Percentiles rank a stretch among this genome's conserved stretches.
Conservation (phyloP, 768 basidiomycete genomes). For the Pisolithus orientalis region DNA sequence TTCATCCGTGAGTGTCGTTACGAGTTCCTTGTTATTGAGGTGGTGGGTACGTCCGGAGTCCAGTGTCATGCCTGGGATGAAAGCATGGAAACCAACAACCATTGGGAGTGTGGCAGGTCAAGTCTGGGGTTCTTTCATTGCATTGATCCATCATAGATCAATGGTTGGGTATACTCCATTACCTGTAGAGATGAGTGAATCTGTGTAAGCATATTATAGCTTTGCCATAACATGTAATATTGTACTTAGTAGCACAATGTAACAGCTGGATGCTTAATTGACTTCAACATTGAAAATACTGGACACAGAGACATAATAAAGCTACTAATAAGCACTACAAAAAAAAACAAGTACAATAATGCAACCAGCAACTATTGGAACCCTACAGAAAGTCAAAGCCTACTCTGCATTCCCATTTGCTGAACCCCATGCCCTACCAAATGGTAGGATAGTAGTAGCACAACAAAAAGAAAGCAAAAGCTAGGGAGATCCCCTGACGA, state of each 20-base stretch:
- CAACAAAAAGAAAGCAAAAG: too few species aligned
- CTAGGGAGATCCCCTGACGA: constrained; percentile 6
- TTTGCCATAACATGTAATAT: neutral
- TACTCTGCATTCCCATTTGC: too few species aligned
- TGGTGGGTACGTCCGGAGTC: constrained; percentile 73
- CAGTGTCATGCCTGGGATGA: constrained; percentile 65
- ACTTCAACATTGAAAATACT: too few species aligned
- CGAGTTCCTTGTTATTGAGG: constrained; percentile 78
- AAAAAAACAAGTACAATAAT: too few species aligned
- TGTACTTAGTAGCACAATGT: too few species aligned
- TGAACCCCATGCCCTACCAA: too few species aligned
- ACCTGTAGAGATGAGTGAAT: constrained; percentile 57
- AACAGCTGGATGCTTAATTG: too few species aligned
- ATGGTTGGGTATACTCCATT: constrained; percentile 60
- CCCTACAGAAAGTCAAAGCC: too few species aligned
- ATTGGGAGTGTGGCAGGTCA: constrained; percentile 36
- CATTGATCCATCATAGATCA: constrained; percentile 32
- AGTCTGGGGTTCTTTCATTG: constrained; percentile 43
- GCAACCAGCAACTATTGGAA: too few species aligned
- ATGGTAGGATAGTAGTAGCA: too few species aligned
- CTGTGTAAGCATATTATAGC: constrained; percentile 17
- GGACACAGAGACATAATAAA: too few species aligned
- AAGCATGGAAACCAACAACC: constrained; percentile 26
- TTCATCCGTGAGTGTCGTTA: constrained; percentile 92
- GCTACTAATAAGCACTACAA: too few species aligned